phyloP scores from a whole-genome alignment of 2,329 filamentous ascomycete genomes.

The Xylariaceae sp. region DNA sequence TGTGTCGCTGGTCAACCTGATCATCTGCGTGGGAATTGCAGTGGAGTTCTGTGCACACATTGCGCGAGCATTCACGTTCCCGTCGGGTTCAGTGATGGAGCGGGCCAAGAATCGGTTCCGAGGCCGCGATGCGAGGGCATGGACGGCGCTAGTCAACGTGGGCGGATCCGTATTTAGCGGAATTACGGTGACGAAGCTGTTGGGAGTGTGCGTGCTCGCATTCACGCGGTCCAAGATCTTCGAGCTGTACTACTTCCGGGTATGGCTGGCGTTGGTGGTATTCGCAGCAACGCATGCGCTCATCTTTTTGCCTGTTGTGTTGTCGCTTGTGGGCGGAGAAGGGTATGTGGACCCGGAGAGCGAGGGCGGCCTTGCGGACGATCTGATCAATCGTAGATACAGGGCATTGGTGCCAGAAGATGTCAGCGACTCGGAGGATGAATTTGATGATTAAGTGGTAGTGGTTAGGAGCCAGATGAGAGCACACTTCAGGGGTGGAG shows the following conservation, averaged over 20 bases:
- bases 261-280: conserved; percentile 88
- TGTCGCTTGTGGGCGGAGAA: conserved; percentile 80
- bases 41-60: conserved; percentile 98
- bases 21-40: conserved; percentile 94
- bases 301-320: conserved; percentile 83
- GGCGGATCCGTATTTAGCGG: conserved; percentile 92
- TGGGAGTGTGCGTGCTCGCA: conserved; percentile 86
- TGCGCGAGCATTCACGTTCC: conserved; percentile 93
- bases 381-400: conserved; percentile 75
- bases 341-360: conserved; percentile 86
- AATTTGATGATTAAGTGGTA: conserved; percentile 47
- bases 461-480: too few species aligned
- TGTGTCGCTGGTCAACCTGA: conserved; percentile 89
- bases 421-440: conserved; percentile 64
- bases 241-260: conserved; percentile 97
- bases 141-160: conserved; percentile 91
- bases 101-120: conserved; percentile 73
- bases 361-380: conserved; percentile 85
- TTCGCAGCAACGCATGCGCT: conserved; percentile 87
- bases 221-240: conserved; percentile 98
- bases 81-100: conserved; percentile 76
- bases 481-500: too few species aligned
- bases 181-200: conserved; percentile 91
- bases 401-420: conserved; percentile 74
- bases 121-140: conserved; percentile 78